Base-by-base conservation (phyloP, 2,329 filamentous ascomycete species). In the Penicillium sp. region DNA sequence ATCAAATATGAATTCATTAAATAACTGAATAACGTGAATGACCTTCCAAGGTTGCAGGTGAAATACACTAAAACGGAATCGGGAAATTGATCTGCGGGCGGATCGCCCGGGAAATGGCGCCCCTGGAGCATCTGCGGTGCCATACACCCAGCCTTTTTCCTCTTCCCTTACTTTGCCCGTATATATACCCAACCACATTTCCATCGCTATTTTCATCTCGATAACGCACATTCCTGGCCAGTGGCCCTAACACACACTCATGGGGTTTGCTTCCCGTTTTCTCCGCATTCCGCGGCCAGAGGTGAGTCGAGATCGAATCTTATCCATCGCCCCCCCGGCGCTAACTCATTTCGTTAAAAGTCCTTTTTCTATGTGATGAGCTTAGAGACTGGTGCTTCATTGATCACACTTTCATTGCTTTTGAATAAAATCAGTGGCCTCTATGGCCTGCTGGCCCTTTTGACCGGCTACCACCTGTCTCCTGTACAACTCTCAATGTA, bases 391-490 rank as follows among this genome's bases (percentile, higher is more conserved):
- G 92, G 91, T 65, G 88, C 90, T 46, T 91, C 94, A 66, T 83
- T 97, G 68, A 91, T 96, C 68, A 87, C 89, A 5, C 82, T 94
- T 60, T 87, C 89, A 11, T 84, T 96, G 62, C 82, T 95, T 54
- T 87, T 97, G 78, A 97, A 97, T 82, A 96, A 96, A 76, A 85
- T 92, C 65, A 93, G 91, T 49, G 92, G 92, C 57, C 81, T 96
- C 65, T 97, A 96, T 76, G 92, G 92, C 63, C 82, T 97, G 43
- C 87, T 97, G 65, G 92, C 92, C 58, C 84, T 96, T 65, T 81
- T 96, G 63, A 96, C 92, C 25, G 93, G 93, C 71, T 92, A 90
- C 75, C 81, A 88, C 65, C 85, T 96, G 61, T 92, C 91, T 53
- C 82, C 87, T 31, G 83, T 94, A 25, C 93, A 97, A 75, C 83